Percentiles rank a stretch among this genome's conserved stretches.
These are phyloP conservation scores for Hamamelis virginiana DNA, from an alignment of 164 flowering plant species.

Conservation along the genomic window DNA sequence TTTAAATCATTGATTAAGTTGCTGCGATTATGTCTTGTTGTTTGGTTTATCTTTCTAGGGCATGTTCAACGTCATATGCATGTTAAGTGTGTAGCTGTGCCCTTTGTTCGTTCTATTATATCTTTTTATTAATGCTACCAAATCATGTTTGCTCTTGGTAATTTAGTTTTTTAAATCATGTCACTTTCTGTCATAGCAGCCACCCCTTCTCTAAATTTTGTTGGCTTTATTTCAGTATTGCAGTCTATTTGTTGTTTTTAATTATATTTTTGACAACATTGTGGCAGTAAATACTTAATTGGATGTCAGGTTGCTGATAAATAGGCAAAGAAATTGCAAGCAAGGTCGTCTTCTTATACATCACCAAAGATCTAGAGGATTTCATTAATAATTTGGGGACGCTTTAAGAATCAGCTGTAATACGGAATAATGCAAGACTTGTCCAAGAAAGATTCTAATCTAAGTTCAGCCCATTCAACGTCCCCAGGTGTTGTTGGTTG, in stretches of 20 bases:
- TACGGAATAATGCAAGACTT: constrained; percentile 8
- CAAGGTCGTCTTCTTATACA: neutral
- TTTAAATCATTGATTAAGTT: too few species aligned
- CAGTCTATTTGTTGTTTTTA: neutral
- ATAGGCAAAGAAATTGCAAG: constrained; percentile 1
- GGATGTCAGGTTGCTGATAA: neutral
- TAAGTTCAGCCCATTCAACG: constrained; percentile 7
- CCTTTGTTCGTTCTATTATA: neutral
- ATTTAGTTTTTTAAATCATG: neutral
- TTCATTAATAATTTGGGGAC: neutral
- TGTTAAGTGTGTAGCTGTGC: too few species aligned
- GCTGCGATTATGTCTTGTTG: too few species aligned
- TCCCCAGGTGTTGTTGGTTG: neutral
- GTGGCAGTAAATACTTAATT: neutral
- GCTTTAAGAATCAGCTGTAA: neutral
- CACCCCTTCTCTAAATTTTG: neutral
- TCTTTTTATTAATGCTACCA: neutral
- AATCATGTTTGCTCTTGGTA: neutral
- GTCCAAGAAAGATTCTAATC: constrained; percentile 11
- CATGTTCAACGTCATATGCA: too few species aligned
- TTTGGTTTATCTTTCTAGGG: too few species aligned
- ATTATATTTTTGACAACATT: neutral
- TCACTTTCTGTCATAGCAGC: neutral
- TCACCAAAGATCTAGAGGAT: neutral
- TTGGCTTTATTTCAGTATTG: neutral